Base-by-base conservation (phyloP, 371 early-diverging fungal species). In the Pancytospora philotis region DNA sequence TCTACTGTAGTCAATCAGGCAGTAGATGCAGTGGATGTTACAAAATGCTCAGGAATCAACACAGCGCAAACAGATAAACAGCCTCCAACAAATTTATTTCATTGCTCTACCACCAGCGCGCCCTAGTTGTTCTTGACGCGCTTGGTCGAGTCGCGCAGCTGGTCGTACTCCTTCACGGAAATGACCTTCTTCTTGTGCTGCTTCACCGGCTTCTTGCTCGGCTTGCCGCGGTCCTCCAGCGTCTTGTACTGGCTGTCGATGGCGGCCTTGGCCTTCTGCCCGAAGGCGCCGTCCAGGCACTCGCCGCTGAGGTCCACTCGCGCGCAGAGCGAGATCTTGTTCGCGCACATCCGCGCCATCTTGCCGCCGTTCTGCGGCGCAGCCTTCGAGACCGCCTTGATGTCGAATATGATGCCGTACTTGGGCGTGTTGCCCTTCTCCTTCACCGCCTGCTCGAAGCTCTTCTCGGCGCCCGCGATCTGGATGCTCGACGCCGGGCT, bases 391-490 rank as follows among this genome's bases (percentile, higher is more conserved):
- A 92, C 85, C 49, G 92, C 82, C 31, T 87, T 86, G 34, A 91
- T 87, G 77, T 91, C 89, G 80, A 87, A 94, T 69, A 94, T 86
- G 60, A 92, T 82, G 78, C 95, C 95, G 78, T 92, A 92, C 83
- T 94, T 93, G 72, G 94, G 94, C 32, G 94, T 93, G 80, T 90
- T 86, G 76, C 87, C 84, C 83, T 90, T 88, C 65, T 88, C 87
- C 85, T 90, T 91, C 73, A 93, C 80, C 4, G 94, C 92, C 71
- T 91, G 86, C 85, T 91, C 91, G 50, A 92, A 85, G 27, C 92
- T 92, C 85, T 94, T 94, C 83, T 94, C 93, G 58, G 95, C 92
- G 79, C 95, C 95, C 27, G 92, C 85, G 58, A 94, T 90, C 84
- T 94, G 95, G 62, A 94, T 86, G 66, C 93, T 92, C 60, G 89